Percentiles rank a stretch among this genome's conserved stretches.
Conservation (phyloP, 1,284 basidiomycete genomes). For the Taiwanofungus camphoratus region DNA sequence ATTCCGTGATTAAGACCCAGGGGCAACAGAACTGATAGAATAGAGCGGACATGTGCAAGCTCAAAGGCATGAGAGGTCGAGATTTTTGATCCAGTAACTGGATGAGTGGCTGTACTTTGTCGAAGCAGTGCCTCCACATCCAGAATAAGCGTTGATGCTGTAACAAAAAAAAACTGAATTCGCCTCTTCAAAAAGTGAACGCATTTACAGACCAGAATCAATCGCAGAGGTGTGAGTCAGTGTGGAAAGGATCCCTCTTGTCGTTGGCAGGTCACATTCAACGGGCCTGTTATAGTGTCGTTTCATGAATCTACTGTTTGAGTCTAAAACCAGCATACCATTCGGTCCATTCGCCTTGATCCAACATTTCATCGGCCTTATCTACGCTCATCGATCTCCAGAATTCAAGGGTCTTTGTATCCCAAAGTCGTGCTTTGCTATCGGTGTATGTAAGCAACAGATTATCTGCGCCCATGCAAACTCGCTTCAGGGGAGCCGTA, state of each 20-base stretch:
- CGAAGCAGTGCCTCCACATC: conserved; percentile 26
- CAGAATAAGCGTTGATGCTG: conserved; percentile 26
- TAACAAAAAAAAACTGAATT: not conserved
- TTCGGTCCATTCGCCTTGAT: conserved; percentile 65
- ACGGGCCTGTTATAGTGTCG: conserved; percentile 9
- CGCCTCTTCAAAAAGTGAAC: not conserved
- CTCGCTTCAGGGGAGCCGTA: conserved; percentile 48
- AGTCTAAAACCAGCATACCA: conserved; percentile 52
- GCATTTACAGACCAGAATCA: conserved; percentile 4
- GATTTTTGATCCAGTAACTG: conserved; percentile 1
- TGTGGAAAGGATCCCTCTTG: not conserved
- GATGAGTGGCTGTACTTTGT: conserved; percentile 11
- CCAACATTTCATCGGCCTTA: conserved; percentile 73
- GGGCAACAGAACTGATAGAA: conserved; percentile 37
- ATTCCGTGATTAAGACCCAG: conserved; percentile 48
- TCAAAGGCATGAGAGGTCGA: conserved; percentile 2
- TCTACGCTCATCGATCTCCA: conserved; percentile 76
- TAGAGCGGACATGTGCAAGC: conserved; percentile 20
- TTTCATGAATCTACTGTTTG: no score
- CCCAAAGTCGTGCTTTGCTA: conserved; percentile 82
- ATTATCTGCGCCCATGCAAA: conserved; percentile 69
- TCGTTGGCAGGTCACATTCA: not conserved
- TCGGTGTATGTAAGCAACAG: conserved; percentile 77
- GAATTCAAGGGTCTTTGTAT: conserved; percentile 80
- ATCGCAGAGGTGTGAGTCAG: conserved; percentile 1